These are phyloP conservation scores for Pseudogymnoascus sp. DNA, from an alignment of 2,329 filamentous ascomycete genomes.

Conservation along the genomic window DNA sequence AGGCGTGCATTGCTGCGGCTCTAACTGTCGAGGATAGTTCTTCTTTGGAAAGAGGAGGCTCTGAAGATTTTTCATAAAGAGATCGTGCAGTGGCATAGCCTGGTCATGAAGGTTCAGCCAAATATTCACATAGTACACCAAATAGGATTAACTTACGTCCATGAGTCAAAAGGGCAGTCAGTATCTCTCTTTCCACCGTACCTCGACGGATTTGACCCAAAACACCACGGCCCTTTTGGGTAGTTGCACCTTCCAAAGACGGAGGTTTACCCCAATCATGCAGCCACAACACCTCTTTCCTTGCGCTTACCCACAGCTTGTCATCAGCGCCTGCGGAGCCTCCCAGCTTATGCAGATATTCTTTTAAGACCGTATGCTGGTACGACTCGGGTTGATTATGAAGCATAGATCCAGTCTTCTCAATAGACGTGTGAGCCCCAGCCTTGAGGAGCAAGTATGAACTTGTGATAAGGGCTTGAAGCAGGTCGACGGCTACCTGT, in stretches of 20 bases:
- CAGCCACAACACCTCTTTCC: conserved; percentile 65
- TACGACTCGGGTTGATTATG: neutral
- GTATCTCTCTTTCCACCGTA: conserved; percentile 61
- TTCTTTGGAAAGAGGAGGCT: conserved; percentile 42
- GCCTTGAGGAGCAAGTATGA: conserved; percentile 48
- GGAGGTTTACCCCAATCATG: conserved; percentile 60
- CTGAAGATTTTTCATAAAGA: conserved; percentile 48
- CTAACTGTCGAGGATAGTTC: conserved; percentile 55
- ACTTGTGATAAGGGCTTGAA: conserved; percentile 58
- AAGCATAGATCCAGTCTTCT: conserved; percentile 4
- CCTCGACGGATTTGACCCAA: conserved; percentile 54
- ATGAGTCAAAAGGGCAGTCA: conserved; percentile 59
- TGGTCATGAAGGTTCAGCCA: conserved; percentile 25
- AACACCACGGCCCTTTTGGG: conserved; percentile 38
- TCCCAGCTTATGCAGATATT: neutral
- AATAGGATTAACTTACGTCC: conserved; percentile 42
- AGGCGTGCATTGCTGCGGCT: conserved; percentile 58
- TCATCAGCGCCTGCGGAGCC: conserved; percentile 51
- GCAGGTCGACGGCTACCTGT: conserved; percentile 46
- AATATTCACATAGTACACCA: neutral
- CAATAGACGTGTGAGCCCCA: conserved; percentile 30
- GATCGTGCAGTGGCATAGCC: conserved; percentile 57
- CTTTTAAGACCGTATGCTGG: neutral
- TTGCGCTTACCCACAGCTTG: conserved; percentile 52
- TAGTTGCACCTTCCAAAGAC: conserved; percentile 27